Conservation (phyloP, 768 basidiomycete genomes). For the Calvatia gigantea region DNA sequence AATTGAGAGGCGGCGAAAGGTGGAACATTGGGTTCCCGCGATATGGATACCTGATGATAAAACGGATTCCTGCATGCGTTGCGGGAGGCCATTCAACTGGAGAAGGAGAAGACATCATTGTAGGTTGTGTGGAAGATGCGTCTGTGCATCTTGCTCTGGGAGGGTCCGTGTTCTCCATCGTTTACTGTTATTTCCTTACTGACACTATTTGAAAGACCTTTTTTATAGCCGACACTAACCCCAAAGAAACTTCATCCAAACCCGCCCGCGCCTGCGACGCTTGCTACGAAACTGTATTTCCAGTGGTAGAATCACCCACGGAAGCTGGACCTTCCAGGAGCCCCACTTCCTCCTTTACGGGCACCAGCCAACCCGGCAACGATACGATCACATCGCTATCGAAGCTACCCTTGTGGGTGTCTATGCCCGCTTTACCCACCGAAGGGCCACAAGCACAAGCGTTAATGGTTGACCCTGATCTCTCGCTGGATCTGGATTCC, state of each 20-base stretch:
- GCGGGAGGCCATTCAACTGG: constrained; percentile 74
- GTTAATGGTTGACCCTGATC: constrained; percentile 42
- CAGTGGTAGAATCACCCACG: constrained; percentile 40
- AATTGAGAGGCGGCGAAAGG: constrained; percentile 43
- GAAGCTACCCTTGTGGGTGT: constrained; percentile 51
- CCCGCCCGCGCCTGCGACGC: constrained; percentile 80
- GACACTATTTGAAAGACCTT: constrained; percentile 60
- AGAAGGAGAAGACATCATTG: constrained; percentile 82
- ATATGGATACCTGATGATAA: constrained; percentile 90
- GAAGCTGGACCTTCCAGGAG: constrained; percentile 13
- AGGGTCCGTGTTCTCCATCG: constrained; percentile 46
- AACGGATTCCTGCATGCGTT: constrained; percentile 84
- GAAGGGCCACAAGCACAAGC: constrained; percentile 34
- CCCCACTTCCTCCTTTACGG: constrained; percentile 8
- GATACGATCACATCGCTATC: constrained; percentile 50
- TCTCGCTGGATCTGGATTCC: constrained; percentile 19
- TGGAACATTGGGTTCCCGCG: constrained; percentile 85
- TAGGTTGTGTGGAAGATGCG: constrained; percentile 79
- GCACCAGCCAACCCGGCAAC: constrained; percentile 4
- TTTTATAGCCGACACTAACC: constrained; percentile 61
- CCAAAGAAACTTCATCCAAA: constrained; percentile 40
- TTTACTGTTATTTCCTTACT: neutral
- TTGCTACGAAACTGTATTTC: constrained; percentile 87
- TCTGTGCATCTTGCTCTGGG: constrained; percentile 81
- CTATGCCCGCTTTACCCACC: constrained; percentile 49